Evolutionary conservation across 2,329 filamentous ascomycete genomes (phyloP).

Genomic region (Ophiocordyceps camponoti-saundersi): DNA sequence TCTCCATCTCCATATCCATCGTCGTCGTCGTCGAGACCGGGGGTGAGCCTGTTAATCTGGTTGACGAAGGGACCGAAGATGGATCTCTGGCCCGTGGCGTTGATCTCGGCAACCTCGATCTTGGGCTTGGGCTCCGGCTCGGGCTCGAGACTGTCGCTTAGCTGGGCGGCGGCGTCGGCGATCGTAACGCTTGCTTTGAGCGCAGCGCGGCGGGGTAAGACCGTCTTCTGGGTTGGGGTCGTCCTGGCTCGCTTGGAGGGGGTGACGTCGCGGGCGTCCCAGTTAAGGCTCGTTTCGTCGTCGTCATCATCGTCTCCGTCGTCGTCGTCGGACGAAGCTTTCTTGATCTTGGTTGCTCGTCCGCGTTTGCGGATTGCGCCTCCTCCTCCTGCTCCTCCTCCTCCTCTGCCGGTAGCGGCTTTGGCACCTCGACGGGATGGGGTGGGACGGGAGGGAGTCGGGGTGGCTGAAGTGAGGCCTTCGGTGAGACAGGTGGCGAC

Average conservation of each 20-base stretch:
- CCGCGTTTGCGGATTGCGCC: constrained; percentile 11
- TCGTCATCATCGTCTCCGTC: constrained; percentile 11
- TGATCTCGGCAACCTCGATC: not conserved
- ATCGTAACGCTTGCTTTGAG: constrained; percentile 16
- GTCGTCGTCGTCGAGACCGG: constrained; percentile 1
- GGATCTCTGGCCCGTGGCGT: not conserved
- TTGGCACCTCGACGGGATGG: not conserved
- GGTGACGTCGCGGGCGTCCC: too few relatives aligned
- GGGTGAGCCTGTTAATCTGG: not conserved
- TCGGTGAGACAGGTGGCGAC: constrained; percentile 22
- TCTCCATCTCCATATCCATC: constrained; percentile 18
- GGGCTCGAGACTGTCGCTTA: constrained; percentile 7
- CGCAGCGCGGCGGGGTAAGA: constrained; percentile 15
- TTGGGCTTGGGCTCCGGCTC: not conserved
- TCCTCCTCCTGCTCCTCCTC: not conserved
- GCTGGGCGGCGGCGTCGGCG: constrained; percentile 11
- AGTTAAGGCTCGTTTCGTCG: constrained; percentile 5
- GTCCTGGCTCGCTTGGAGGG: constrained; percentile 17
- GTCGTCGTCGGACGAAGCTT: constrained; percentile 7
- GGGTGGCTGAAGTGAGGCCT: constrained; percentile 8
- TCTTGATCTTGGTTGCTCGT: constrained; percentile 9
- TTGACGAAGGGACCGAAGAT: not conserved
- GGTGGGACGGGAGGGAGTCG: constrained; percentile 12
- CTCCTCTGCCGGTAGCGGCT: too few relatives aligned
- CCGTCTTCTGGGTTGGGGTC: constrained; percentile 14